Evolutionary conservation across 2,329 filamentous ascomycete species (phyloP).

Genomic region (Diaporthe longicolla): DNA sequence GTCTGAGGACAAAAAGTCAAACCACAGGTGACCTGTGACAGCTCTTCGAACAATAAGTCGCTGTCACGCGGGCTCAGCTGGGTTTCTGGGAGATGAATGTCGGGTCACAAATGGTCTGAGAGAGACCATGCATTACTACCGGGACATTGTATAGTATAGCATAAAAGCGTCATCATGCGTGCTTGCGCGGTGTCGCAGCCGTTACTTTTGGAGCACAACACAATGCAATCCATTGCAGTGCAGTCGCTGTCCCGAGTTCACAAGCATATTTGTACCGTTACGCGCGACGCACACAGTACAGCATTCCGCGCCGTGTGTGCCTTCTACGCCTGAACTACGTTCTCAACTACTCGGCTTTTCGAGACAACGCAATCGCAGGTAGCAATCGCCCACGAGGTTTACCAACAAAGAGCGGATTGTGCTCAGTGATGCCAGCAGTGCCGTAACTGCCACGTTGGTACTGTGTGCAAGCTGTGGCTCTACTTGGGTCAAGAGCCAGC

Average conservation of each 20-base stretch:
- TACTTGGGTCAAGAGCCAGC: not conserved
- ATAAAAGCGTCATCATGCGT: conserved; percentile 10
- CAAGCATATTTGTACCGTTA: not conserved
- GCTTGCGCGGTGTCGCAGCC: conserved; percentile 9
- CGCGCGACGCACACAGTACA: not conserved
- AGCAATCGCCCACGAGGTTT: not conserved
- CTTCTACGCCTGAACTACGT: not conserved
- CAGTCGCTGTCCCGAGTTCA: not conserved
- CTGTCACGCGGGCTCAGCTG: not conserved
- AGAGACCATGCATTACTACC: conserved; percentile 28
- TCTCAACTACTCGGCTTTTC: not conserved
- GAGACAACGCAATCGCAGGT: not conserved
- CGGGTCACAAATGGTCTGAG: conserved; percentile 1
- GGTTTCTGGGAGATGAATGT: conserved; percentile 1
- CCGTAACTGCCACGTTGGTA: not conserved
- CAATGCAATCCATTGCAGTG: conserved; percentile 13
- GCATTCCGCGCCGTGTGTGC: too few species aligned
- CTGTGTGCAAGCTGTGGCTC: not conserved
- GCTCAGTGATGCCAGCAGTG: not conserved
- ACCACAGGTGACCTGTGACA: not conserved
- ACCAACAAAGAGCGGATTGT: not conserved
- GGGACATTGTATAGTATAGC: conserved; percentile 31
- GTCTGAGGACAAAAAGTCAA: conserved; percentile 7
- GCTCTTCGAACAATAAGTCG: not conserved
- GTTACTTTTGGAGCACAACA: conserved; percentile 14